phyloP scores from a whole-genome alignment of 2,329 filamentous ascomycete species.

The Diaporthe sp. region DNA sequence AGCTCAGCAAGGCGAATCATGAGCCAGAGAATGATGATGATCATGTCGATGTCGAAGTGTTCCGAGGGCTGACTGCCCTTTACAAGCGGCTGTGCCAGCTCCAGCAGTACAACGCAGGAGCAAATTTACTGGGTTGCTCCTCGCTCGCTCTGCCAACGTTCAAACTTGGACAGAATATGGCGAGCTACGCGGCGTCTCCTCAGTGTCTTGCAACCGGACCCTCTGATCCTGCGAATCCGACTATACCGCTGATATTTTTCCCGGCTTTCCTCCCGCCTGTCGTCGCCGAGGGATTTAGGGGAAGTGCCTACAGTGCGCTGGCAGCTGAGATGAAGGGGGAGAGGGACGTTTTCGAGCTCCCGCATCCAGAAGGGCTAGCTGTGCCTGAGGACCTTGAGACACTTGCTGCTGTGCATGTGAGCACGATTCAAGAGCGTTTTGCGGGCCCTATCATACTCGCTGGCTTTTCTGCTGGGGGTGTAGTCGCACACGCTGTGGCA shows the following conservation, averaged over 20 bases:
- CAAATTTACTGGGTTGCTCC: neutral
- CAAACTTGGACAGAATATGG: neutral
- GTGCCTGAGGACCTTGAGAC: neutral
- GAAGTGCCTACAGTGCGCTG: neutral
- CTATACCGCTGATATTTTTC: neutral
- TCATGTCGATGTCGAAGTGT: neutral
- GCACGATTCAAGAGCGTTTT: neutral
- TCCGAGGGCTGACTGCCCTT: neutral
- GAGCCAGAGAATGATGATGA: neutral
- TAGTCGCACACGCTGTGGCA: neutral
- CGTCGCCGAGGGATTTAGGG: neutral
- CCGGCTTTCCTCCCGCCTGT: neutral
- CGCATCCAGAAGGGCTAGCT: neutral
- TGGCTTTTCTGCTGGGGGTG: neutral
- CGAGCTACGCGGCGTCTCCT: neutral
- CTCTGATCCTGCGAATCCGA: neutral
- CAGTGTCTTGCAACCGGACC: neutral
- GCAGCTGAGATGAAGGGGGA: neutral
- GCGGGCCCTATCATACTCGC: neutral
- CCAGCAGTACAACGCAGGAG: neutral
- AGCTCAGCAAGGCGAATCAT: rapidly evolving
- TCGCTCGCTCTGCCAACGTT: neutral
- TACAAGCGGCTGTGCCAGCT: neutral
- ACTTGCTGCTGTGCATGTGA: neutral
- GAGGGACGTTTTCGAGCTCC: conserved; percentile 2